Percentiles rank a stretch among this genome's conserved stretches.
Evolutionary conservation across 1,284 basidiomycete species (phyloP).

Genomic region (Volvariella volvacea): DNA sequence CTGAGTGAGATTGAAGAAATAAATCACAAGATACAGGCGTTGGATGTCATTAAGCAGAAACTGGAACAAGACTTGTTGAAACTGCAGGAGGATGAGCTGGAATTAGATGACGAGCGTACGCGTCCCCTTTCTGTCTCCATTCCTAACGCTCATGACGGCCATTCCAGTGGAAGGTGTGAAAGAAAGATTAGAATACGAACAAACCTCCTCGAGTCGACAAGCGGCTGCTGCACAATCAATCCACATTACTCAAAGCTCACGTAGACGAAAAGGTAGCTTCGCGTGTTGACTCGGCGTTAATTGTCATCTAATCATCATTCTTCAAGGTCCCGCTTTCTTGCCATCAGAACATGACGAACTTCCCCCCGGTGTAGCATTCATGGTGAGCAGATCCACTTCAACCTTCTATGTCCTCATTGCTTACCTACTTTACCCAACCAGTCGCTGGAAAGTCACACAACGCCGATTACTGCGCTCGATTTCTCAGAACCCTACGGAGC

Average conservation of each 20-base stretch:
- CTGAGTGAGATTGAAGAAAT: conserved; percentile 85
- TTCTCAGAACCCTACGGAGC: conserved; percentile 97
- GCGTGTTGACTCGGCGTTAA: not conserved
- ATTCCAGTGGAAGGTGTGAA: conserved; percentile 86
- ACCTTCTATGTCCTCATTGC: conserved; percentile 5
- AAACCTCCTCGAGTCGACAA: conserved; percentile 31
- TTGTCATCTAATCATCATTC: not conserved
- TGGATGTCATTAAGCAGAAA: conserved; percentile 77
- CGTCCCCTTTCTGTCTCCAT: too few species aligned
- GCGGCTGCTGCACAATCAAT: conserved; percentile 30
- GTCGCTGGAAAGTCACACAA: conserved; percentile 78
- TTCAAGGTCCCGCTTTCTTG: conserved; percentile 83
- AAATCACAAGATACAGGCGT: conserved; percentile 78
- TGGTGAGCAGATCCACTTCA: conserved; percentile 67
- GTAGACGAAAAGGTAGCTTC: conserved; percentile 77
- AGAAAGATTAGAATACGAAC: conserved; percentile 73
- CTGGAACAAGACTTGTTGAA: conserved; percentile 82
- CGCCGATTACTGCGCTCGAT: conserved; percentile 85
- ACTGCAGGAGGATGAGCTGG: conserved; percentile 92
- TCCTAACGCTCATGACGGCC: too few species aligned
- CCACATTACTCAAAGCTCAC: conserved; percentile 54
- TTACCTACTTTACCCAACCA: conserved; percentile 21
- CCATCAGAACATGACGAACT: conserved; percentile 97
- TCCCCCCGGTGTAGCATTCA: conserved; percentile 92
- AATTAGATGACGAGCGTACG: conserved; percentile 90